Conservation (phyloP, 73 alveolate species). For the Effrenium voratum region DNA sequence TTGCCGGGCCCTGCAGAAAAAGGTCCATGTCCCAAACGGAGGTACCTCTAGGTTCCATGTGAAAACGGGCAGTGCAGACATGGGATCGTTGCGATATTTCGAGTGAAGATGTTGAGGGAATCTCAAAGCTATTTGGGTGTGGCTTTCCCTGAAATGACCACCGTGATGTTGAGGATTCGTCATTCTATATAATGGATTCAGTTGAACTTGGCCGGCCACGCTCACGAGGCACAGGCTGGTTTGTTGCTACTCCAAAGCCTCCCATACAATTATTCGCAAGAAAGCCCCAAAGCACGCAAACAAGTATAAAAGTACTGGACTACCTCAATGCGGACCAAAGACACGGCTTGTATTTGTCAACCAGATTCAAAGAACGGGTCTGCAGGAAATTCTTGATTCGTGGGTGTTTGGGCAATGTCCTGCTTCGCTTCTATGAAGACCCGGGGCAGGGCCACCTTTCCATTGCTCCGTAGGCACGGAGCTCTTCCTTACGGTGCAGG, state of each 20-base stretch:
- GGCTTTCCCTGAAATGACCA: neutral
- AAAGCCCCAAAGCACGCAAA: neutral
- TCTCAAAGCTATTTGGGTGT: neutral
- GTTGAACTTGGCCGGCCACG: neutral
- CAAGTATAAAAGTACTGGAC: neutral
- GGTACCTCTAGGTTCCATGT: neutral
- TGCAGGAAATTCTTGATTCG: neutral
- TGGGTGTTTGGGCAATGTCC: neutral
- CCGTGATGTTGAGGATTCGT: neutral
- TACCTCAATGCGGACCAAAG: neutral
- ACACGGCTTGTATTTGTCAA: neutral
- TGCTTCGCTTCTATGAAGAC: neutral
- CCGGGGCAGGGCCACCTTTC: neutral
- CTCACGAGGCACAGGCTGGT: neutral
- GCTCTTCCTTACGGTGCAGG: conserved; percentile 80
- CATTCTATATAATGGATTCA: neutral
- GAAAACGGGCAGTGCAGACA: neutral
- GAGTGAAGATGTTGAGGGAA: neutral
- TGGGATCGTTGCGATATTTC: neutral
- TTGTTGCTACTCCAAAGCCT: no score
- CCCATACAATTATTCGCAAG: neutral
- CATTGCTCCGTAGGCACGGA: conserved; percentile 22
- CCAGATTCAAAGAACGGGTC: neutral
- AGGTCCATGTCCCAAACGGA: neutral
- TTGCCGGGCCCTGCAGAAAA: neutral